Conservation (phyloP, 1,139 yeast genomes). For the Saccharomycopsis crataegensis region DNA sequence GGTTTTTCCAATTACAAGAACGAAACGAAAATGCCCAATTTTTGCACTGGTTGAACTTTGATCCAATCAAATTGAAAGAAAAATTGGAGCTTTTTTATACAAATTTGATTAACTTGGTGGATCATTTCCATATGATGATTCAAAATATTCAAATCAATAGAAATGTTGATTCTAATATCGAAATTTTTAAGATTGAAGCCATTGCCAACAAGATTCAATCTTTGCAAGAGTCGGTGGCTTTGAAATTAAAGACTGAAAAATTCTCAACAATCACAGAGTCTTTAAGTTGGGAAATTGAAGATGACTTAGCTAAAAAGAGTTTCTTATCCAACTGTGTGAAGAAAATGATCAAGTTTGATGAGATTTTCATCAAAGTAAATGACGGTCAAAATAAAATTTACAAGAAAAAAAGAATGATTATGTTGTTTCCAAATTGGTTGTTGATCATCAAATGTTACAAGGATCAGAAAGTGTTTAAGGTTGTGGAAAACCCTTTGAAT, state of each 20-base stretch:
- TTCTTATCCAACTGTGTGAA: slow-evolving; percentile 11
- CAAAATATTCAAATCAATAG: slow-evolving; percentile 4
- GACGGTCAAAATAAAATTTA: slow-evolving; percentile 18
- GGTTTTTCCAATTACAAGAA: slow-evolving; percentile 17
- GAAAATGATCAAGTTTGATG: slow-evolving; percentile 9
- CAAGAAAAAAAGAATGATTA: slow-evolving; percentile 18
- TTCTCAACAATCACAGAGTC: slow-evolving; percentile 7
- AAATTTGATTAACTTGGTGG: slow-evolving; percentile 4
- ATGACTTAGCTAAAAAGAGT: slow-evolving; percentile 3
- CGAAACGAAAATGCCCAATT: slow-evolving; percentile 9
- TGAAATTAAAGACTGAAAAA: slow-evolving; percentile 10
- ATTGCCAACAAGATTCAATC: slow-evolving; percentile 1
- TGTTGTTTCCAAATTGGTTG: slow-evolving; percentile 18
- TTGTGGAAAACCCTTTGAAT: slow-evolving; percentile 15
- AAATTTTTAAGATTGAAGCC: slow-evolving; percentile 5
- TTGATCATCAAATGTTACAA: slow-evolving; percentile 13
- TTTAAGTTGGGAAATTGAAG: slow-evolving; percentile 11
- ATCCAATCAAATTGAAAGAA: slow-evolving; percentile 11
- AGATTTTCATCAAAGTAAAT: slow-evolving; percentile 15
- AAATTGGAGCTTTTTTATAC: slow-evolving; percentile 7
- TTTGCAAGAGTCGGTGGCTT: slow-evolving; percentile 6
- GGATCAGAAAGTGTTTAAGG: slow-evolving; percentile 15
- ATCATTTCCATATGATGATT: slow-evolving; percentile 5
- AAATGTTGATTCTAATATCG: slow-evolving; percentile 16
- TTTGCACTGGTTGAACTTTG: slow-evolving; percentile 9